Evolutionary conservation across 495 filamentous ascomycete genomes (phyloP).

Genomic region (Podospora comata): DNA sequence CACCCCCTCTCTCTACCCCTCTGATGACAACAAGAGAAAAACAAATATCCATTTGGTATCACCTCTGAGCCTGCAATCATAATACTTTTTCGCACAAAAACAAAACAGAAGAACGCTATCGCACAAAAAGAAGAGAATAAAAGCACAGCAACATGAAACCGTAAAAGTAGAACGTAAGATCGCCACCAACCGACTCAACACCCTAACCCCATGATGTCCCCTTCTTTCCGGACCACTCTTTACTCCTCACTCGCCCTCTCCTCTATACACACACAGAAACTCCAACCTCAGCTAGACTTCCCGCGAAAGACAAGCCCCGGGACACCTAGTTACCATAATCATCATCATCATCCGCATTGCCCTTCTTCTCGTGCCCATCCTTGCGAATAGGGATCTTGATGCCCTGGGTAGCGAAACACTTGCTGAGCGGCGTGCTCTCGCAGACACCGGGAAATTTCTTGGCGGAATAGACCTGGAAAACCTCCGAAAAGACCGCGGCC

Average conservation of each 20-base stretch:
- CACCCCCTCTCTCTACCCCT: not conserved
- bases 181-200: not conserved
- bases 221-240: not conserved
- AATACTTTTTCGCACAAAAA: constrained; percentile 2
- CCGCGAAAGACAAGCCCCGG: not conserved
- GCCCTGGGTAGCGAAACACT: constrained; percentile 90
- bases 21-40: not conserved
- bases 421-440: constrained; percentile 89
- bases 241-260: not conserved
- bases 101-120: constrained; percentile 3
- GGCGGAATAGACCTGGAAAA: constrained; percentile 90
- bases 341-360: constrained; percentile 63
- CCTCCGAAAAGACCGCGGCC: constrained; percentile 81
- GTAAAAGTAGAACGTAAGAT: not conserved
- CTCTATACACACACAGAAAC: not conserved
- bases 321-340: constrained; percentile 30
- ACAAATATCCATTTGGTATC: not conserved
- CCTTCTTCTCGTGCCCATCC: constrained; percentile 66
- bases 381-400: constrained; percentile 95
- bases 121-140: not conserved
- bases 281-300: too few relatives aligned
- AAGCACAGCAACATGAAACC: constrained; percentile 1
- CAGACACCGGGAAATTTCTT: constrained; percentile 99
- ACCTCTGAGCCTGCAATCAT: not conserved
- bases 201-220: not conserved